Base-by-base conservation (phyloP, 768 basidiomycete genomes). In the Tephrocybe rancida region DNA sequence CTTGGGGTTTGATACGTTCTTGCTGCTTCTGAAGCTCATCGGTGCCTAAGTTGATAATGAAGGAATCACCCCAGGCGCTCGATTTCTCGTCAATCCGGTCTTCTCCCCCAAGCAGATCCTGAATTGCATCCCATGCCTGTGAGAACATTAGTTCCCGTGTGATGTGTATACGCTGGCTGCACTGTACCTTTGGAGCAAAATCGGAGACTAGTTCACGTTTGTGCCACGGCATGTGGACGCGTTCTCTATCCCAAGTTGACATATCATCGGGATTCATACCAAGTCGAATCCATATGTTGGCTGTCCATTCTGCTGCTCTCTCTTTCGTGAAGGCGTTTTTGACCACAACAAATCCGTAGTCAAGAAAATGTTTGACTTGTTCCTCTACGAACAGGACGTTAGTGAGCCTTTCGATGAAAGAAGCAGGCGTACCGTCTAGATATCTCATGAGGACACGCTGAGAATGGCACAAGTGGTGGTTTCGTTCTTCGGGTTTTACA, bases 1-100 rank as follows among this genome's bases (percentile, higher is more conserved):
- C 74, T 49, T 67, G 63, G 4, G 81, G 80, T 27, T 66, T 60
- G 14, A 76, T 60, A 14, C 38, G 47, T 38, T 68, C 62, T 64
- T 16, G 16, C 35, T 37, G n/a, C n/a, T 37, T 37, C 52, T 72
- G 74, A 32, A 74, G 66, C 38, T 77, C 75, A 6, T 76, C 72
- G 13, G 70, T 75, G 19, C 84, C 84, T 18, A 87, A 68, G 61
- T 86, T 87, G 41, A 85, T 79, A 56, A 86, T 86, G 65, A 86
- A 83, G 27, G 79, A 78, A 68, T 85, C 81, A 26, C 78, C 77
- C 82, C 83, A 85, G 13, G 68, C 61, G 50, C 75, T 72, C 18
- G 71, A 69, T n/a, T 70, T 64, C 41, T 75, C 72, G 55, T 82
- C 72, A 54, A 86, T 79, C 35, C 84, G 73, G 3, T 82, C 83